phyloP scores from a whole-genome alignment of 176 grass and related monocot species.

The maize (Zea mays) region Zm-B73-REFERENCE-NAM-5.0 NC_050100.1:11183501-11184000 shows the following conservation, averaged over 20 bases:
- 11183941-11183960: constrained; percentile 53
- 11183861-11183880: background rate
- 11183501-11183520: constrained; percentile 57
- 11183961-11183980: constrained; percentile 71
- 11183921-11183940: constrained; percentile 22
- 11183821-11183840: background rate
- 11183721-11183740: background rate
- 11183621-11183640: background rate
- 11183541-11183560: background rate
- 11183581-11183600: background rate
- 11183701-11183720: background rate
- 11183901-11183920: background rate
- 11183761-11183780: too few species aligned
- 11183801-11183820: background rate
- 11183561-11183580: background rate
- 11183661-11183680: background rate
- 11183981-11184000: constrained; percentile 92
- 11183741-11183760: background rate
- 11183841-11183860: constrained; percentile 20
- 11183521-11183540: constrained; percentile 21
- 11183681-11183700: background rate
- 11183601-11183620: background rate
- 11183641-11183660: background rate
- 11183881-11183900: constrained; percentile 14
- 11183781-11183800: background rate